Base-by-base conservation (phyloP, 1,284 basidiomycete genomes). In the Athelia sp. region DNA sequence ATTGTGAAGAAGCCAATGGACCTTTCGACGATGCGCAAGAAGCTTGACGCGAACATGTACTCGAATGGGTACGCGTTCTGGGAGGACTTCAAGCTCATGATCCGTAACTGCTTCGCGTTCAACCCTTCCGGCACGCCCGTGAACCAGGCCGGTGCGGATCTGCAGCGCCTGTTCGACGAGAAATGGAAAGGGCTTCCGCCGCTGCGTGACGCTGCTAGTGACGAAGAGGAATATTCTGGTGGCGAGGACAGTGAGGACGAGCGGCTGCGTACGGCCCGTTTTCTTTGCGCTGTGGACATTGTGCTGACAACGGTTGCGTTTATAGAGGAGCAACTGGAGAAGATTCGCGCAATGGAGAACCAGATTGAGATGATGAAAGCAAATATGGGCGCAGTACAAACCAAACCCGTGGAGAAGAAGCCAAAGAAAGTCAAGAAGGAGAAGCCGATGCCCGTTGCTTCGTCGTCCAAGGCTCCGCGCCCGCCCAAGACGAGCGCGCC, bases 1-100 rank as follows among this genome's bases (percentile, higher is more conserved):
- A 73, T 94, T 53, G 78, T 99, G 67, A 97, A 95, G 76, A 86
- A 85, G 60, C 96, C 97, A 1, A 98, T 99, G 85, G 94, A 98
- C 66, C 63, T 98, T 50, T 77, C 81, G n/a, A 92, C 90, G 6
- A 93, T 98, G 75, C 82, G 83, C 58, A 79, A 73, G 64, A 95
- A 93, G 67, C 76, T 99, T 44, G 86, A 91, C 43, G 73, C 75
- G 29, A 74, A 79, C 52, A 81, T 86, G 54, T 99, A 98, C 65
- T 61, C 80, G 3, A 84, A 78, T 23, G 84, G 89, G 1, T 74
- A 81, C 32, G 86, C 87, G 61, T 94, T 98, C 63, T 83, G 87
- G 54, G 83, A 87, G 17, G 97, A 99, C 70, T 91, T 98, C 73
- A 89, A 90, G 65, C 76, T 96, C 54, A 92, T 99, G 84, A 87